phyloP scores from a whole-genome alignment of 148 eudicot species.

The Cornus suecica region DNA sequence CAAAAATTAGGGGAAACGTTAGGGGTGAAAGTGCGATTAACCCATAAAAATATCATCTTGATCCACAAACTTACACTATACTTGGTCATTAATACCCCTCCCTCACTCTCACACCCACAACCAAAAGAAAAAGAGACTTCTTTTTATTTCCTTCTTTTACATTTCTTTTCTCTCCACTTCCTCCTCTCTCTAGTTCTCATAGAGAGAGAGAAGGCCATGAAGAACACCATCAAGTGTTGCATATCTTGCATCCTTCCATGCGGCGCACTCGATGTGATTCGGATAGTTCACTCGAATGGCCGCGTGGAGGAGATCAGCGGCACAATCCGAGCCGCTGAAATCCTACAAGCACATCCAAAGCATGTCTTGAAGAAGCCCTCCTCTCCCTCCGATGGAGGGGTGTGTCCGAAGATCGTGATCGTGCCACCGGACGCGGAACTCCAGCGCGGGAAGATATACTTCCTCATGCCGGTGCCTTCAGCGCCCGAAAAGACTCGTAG shows the following conservation, averaged over 20 bases:
- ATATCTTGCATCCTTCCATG: conserved; percentile 92
- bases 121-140: conserved; percentile 8
- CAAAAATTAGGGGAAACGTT: too few species aligned
- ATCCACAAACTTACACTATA: not conserved
- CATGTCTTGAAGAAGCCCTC: conserved; percentile 69
- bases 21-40: too few species aligned
- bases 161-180: not conserved
- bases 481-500: conserved; percentile 14
- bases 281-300: conserved; percentile 82
- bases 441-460: conserved; percentile 80
- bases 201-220: conserved; percentile 31
- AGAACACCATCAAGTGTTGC: conserved; percentile 64
- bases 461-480: conserved; percentile 56
- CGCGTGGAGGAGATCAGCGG: conserved; percentile 71
- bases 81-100: not conserved
- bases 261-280: conserved; percentile 80
- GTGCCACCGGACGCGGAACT: conserved; percentile 76
- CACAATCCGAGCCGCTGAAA: conserved; percentile 49
- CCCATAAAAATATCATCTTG: conserved; percentile 6
- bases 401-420: conserved; percentile 45
- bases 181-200: conserved; percentile 2
- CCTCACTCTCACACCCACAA: not conserved
- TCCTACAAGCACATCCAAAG: conserved; percentile 60
- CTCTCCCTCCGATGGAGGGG: conserved; percentile 23
- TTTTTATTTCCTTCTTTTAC: not conserved